Percentiles rank a stretch among this genome's conserved stretches.
Conservation (phyloP, 1,139 yeast species). For the Sugiyamaella japonica region DNA sequence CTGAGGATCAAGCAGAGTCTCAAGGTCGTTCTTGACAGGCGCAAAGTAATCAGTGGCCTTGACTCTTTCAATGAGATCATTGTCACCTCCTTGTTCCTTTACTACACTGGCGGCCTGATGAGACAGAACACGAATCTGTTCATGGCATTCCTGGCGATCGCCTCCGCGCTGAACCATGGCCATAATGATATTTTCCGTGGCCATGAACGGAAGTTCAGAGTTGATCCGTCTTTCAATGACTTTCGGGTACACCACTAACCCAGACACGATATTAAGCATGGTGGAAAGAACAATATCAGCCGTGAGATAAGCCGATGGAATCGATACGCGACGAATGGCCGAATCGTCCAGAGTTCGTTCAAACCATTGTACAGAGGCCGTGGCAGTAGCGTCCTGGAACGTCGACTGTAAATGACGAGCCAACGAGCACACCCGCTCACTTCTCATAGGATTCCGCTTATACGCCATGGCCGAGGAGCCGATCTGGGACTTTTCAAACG, state of each 20-base stretch:
- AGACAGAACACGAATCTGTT: conserved; percentile 92
- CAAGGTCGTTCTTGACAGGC: conserved; percentile 87
- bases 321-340: conserved; percentile 94
- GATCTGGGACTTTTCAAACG: conserved; percentile 95
- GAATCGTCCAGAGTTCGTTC: conserved; percentile 98
- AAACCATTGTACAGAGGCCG: conserved; percentile 98
- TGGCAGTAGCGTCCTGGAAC: conserved; percentile 89
- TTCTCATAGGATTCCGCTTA: conserved; percentile 99
- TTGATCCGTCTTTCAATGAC: conserved; percentile 95
- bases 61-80: conserved; percentile 90
- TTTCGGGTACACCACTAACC: conserved; percentile 96
- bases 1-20: conserved; percentile 76
- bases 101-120: conserved; percentile 98
- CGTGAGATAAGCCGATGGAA: conserved; percentile 95
- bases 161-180: conserved; percentile 99
- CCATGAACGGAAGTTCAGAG: conserved; percentile 98
- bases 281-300: conserved; percentile 93
- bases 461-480: conserved; percentile 99
- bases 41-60: conserved; percentile 76
- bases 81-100: conserved; percentile 98
- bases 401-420: conserved; percentile 93
- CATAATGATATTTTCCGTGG: conserved; percentile 98
- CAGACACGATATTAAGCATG: conserved; percentile 86
- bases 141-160: conserved; percentile 98
- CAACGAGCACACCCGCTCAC: conserved; percentile 96